Evolutionary conservation across 2,329 filamentous ascomycete genomes (phyloP).

Genomic region (Phialophora tarda): DNA sequence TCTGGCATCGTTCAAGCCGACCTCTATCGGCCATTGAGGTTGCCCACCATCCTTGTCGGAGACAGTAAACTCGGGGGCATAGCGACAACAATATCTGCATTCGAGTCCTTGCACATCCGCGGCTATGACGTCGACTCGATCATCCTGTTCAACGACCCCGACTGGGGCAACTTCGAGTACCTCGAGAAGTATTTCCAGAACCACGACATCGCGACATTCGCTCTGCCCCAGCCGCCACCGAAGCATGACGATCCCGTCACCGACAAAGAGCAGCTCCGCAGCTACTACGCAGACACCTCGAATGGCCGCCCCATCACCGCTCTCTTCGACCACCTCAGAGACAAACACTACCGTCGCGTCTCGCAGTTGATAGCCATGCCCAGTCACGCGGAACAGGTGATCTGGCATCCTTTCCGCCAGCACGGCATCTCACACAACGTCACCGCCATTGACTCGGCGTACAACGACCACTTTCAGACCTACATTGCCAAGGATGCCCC

Average conservation of each 20-base stretch:
- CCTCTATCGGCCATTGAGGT: constrained; percentile 73
- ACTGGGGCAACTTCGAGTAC: constrained; percentile 72
- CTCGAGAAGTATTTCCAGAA: constrained; percentile 70
- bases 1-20: constrained; percentile 79
- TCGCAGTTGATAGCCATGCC: constrained; percentile 66
- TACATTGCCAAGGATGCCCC: constrained; percentile 43
- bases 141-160: constrained; percentile 69
- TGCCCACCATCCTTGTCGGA: constrained; percentile 75
- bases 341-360: constrained; percentile 63
- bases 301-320: constrained; percentile 48
- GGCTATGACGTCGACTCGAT: constrained; percentile 77
- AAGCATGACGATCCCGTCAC: constrained; percentile 48
- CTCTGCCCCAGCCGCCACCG: constrained; percentile 65
- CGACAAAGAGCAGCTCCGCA: constrained; percentile 63
- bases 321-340: constrained; percentile 59
- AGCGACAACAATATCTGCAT: constrained; percentile 77
- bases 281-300: constrained; percentile 66
- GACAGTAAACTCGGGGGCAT: constrained; percentile 80
- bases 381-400: constrained; percentile 63
- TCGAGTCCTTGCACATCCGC: constrained; percentile 75
- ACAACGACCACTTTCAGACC: constrained; percentile 78
- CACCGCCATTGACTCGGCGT: constrained; percentile 77
- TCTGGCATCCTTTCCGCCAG: constrained; percentile 90
- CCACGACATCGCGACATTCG: constrained; percentile 62
- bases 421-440: constrained; percentile 71